Evolutionary conservation across 805 yeast species (phyloP).

Genomic region (Hanseniaspora jakobsenii): DNA sequence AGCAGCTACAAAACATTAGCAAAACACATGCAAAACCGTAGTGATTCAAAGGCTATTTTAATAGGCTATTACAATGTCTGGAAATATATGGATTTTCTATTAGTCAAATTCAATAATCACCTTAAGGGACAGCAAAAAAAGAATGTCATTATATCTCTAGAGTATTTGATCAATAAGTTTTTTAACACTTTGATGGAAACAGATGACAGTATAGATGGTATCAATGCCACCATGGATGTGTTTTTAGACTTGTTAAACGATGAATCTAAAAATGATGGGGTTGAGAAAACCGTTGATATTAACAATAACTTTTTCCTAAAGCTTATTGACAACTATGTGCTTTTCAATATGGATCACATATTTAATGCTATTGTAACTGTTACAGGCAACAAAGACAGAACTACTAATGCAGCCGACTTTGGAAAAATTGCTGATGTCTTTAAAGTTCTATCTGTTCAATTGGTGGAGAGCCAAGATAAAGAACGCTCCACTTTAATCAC

Average conservation of each 20-base stretch:
- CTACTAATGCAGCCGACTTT: too few species aligned
- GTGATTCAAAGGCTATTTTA: not conserved
- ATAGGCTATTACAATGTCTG: conserved; percentile 2
- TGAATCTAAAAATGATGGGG: not conserved
- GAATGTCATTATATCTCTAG: conserved; percentile 9
- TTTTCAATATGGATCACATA: conserved; percentile 6
- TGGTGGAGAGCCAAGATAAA: too few species aligned
- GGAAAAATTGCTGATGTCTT: too few species aligned
- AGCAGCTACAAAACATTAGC: not conserved
- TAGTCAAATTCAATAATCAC: not conserved
- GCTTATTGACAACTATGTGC: conserved; percentile 9
- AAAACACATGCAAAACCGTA: too few species aligned
- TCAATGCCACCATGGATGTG: not conserved
- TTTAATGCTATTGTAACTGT: too few species aligned
- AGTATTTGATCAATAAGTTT: conserved; percentile 8
- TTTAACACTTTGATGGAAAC: conserved; percentile 3
- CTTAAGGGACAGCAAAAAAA: conserved; percentile 1
- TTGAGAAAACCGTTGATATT: too few species aligned
- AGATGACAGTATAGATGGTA: not conserved
- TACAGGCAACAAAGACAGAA: too few species aligned
- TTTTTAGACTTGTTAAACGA: not conserved
- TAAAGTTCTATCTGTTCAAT: too few species aligned
- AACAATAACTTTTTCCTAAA: not conserved
- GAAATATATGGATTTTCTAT: conserved; percentile 1
- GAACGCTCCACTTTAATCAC: too few species aligned